Conservation (phyloP, 306 rosid species). For the Purshia tridentata region DNA sequence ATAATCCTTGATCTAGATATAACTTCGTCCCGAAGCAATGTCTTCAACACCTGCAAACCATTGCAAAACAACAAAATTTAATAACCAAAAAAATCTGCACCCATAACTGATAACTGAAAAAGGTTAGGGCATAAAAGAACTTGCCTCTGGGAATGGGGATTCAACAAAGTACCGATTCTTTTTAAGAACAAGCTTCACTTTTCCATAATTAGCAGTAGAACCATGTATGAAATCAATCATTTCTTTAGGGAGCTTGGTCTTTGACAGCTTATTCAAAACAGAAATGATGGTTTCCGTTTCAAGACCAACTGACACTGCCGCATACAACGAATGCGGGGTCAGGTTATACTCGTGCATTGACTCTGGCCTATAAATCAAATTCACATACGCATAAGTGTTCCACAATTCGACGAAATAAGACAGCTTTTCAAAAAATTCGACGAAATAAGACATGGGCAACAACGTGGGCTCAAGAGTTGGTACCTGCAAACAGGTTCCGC, state of each 20-base stretch:
- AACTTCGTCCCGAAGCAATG: conserved; percentile 71
- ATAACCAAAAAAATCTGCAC: conserved; percentile 10
- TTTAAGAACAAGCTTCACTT: conserved; percentile 95
- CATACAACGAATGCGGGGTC: conserved; percentile 90
- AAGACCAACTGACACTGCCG: conserved; percentile 93
- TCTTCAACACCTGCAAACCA: conserved; percentile 76
- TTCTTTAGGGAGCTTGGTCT: conserved; percentile 94
- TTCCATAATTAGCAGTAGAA: conserved; percentile 91
- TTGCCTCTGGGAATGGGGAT: conserved; percentile 89
- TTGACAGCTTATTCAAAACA: conserved; percentile 81
- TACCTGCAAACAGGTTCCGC: conserved; percentile 98
- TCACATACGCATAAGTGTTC: conserved; percentile 7
- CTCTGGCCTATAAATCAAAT: conserved; percentile 68
- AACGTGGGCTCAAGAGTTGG: neutral
- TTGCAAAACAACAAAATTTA: conserved; percentile 19
- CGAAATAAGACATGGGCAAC: neutral
- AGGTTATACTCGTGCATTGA: conserved; percentile 94
- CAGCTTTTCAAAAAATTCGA: no score
- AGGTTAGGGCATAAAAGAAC: conserved; percentile 7
- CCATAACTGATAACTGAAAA: conserved; percentile 11
- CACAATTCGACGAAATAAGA: neutral
- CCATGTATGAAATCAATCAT: conserved; percentile 83
- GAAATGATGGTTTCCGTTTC: conserved; percentile 80
- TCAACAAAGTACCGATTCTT: conserved; percentile 85
- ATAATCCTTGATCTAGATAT: conserved; percentile 69